Evolutionary conservation across 1,284 basidiomycete genomes (phyloP).

Genomic region (Apiotrichum siamense): DNA sequence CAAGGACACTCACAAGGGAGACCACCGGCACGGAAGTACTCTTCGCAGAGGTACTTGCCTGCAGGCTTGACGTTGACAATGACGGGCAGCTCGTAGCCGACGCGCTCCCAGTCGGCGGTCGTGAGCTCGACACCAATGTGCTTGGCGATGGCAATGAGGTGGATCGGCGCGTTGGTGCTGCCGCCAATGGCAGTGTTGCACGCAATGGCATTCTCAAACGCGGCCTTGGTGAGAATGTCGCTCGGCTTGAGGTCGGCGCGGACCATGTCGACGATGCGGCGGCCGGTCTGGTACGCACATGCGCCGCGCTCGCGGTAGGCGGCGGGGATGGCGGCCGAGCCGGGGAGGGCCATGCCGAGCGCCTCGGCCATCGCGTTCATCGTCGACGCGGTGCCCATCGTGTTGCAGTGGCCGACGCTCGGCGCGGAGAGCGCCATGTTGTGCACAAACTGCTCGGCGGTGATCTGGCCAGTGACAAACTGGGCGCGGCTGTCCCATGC

Average conservation of each 20-base stretch:
- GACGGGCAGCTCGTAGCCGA: conserved; percentile 41
- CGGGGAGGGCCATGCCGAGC: conserved; percentile 84
- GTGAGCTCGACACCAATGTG: conserved; percentile 40
- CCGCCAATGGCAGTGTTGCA: conserved; percentile 79
- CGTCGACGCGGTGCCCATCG: conserved; percentile 52
- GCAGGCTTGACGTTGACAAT: conserved; percentile 43
- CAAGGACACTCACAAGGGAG: conserved; percentile 28
- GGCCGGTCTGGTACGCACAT: conserved; percentile 65
- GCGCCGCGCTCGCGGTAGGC: conserved; percentile 41
- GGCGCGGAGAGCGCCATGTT: conserved; percentile 40
- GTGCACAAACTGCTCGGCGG: conserved; percentile 36
- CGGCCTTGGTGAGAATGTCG: conserved; percentile 83
- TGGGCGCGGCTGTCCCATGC: conserved; percentile 41
- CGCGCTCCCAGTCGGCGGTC: conserved; percentile 40
- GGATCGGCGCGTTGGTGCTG: conserved; percentile 71
- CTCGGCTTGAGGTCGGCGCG: conserved; percentile 82
- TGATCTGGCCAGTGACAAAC: conserved; percentile 37
- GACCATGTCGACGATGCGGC: conserved; percentile 72
- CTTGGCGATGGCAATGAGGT: conserved; percentile 44
- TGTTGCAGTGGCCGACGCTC: conserved; percentile 44
- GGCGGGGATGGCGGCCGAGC: conserved; percentile 78
- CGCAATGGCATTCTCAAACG: conserved; percentile 87
- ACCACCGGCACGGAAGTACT: conserved; percentile 45
- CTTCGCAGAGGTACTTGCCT: conserved; percentile 43
- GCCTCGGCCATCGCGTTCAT: conserved; percentile 88